Conservation (phyloP, 2,329 filamentous ascomycete species). For the Alternaria infectoria region DNA sequence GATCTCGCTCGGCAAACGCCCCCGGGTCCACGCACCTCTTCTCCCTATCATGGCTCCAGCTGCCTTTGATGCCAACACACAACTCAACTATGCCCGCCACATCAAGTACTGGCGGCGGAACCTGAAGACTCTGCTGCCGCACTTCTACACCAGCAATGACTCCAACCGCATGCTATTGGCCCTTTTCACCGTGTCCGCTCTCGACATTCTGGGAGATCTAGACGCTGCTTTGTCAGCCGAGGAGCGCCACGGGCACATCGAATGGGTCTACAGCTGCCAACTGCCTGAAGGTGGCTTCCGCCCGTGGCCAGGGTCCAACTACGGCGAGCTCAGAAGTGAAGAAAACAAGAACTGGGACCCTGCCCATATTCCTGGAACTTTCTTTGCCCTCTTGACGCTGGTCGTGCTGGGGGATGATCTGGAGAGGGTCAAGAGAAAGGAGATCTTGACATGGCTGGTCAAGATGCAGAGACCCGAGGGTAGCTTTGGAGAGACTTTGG, state of each 20-base stretch:
- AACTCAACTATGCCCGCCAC: constrained; percentile 60
- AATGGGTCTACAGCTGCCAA: constrained; percentile 88
- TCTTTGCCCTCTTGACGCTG: constrained; percentile 82
- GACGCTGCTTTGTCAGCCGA: constrained; percentile 59
- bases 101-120: constrained; percentile 93
- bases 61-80: constrained; percentile 21
- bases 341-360: constrained; percentile 69
- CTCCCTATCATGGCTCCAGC: constrained; percentile 26
- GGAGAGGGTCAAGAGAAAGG: constrained; percentile 67
- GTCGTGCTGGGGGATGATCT: constrained; percentile 68
- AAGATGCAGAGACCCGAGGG: constrained; percentile 81
- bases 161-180: constrained; percentile 88
- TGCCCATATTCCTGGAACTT: constrained; percentile 86
- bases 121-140: constrained; percentile 78
- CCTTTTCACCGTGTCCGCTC: constrained; percentile 85
- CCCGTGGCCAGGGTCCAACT: constrained; percentile 75
- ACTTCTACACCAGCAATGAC: constrained; percentile 85
- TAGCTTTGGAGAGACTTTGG: constrained; percentile 85
- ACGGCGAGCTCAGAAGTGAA: constrained; percentile 56
- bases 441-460: constrained; percentile 76
- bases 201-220: constrained; percentile 77
- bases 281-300: constrained; percentile 87
- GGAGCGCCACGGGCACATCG: constrained; percentile 63
- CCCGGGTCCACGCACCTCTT: constrained; percentile 8
- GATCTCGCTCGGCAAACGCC: constrained; percentile 9